A percentile compares a stretch with the other conserved stretches of the same genome.
phyloP scores from a whole-genome alignment of 345 rosid genomes.

The Orychophragmus violaceus region DNA sequence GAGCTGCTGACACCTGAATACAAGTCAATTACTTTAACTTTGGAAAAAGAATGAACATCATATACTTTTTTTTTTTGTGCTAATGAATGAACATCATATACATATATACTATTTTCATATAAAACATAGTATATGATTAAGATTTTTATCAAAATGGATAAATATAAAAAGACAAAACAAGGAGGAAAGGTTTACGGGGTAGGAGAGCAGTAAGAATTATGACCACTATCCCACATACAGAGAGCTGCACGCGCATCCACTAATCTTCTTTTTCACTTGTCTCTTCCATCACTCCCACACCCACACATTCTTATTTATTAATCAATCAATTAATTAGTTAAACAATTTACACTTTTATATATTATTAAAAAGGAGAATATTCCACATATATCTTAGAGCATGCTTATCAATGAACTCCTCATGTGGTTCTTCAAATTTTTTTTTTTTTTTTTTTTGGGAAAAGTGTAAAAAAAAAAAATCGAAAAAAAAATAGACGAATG shows the following conservation, averaged over 20 bases:
- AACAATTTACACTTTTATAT: no score
- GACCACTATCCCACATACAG: slow-evolving; percentile 58
- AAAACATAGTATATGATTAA: background rate
- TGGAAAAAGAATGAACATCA: background rate
- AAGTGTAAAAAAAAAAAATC: no score
- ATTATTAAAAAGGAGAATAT: background rate
- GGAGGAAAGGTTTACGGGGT: background rate
- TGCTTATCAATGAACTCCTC: no score
- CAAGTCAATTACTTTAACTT: background rate
- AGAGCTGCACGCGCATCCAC: slow-evolving; percentile 73
- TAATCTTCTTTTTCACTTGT: slow-evolving; percentile 33
- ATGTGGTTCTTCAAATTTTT: no score
- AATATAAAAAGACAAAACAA: background rate
- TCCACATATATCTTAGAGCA: background rate
- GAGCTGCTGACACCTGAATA: background rate
- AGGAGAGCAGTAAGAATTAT: slow-evolving; percentile 32
- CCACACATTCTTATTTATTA: slow-evolving; percentile 21
- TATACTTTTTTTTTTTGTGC: no score
- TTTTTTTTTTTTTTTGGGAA: no score
- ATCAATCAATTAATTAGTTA: background rate
- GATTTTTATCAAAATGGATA: background rate
- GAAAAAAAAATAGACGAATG: no score
- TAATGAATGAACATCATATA: background rate
- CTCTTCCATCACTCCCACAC: slow-evolving; percentile 26
- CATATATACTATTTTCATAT: background rate